phyloP scores from a whole-genome alignment of 2,329 filamentous ascomycete genomes.

The Delphinella strobiligena region DNA sequence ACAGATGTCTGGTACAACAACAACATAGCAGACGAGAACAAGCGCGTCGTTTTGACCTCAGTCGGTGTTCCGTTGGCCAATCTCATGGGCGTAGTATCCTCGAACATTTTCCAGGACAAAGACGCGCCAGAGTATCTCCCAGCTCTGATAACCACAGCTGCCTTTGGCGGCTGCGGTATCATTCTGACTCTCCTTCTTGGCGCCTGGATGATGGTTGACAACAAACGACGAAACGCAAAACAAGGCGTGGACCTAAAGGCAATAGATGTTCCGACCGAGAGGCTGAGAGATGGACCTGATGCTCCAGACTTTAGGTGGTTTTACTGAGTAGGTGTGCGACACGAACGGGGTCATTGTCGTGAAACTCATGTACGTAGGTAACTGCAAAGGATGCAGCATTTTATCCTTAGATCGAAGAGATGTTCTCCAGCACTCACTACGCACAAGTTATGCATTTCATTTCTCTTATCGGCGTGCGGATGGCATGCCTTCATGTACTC shows the following conservation, averaged over 20 bases:
- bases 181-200: slow-evolving; percentile 45
- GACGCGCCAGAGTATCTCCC: slow-evolving; percentile 57
- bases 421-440: too few species aligned
- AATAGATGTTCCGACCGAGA: slow-evolving; percentile 34
- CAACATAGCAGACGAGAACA: slow-evolving; percentile 66
- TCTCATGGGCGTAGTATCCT: slow-evolving; percentile 59
- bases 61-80: slow-evolving; percentile 66
- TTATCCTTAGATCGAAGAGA: too few species aligned
- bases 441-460: too few species aligned
- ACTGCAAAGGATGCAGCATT: too few species aligned
- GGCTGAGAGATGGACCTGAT: slow-evolving; percentile 31
- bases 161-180: slow-evolving; percentile 49
- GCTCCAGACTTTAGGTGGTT: slow-evolving; percentile 34
- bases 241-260: slow-evolving; percentile 46
- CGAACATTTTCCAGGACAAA: slow-evolving; percentile 53
- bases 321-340: slow-evolving; percentile 7
- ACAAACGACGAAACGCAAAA: slow-evolving; percentile 44
- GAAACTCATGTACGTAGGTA: too few species aligned
- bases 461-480: too few species aligned
- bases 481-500: too few species aligned
- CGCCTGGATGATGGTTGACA: slow-evolving; percentile 53
- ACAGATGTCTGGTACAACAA: slow-evolving; percentile 63
- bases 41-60: slow-evolving; percentile 56
- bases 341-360: neutral
- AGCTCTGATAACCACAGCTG: slow-evolving; percentile 52